Base-by-base conservation (phyloP, 2,329 filamentous ascomycete species). In the Epicoccum sorghinum region DNA sequence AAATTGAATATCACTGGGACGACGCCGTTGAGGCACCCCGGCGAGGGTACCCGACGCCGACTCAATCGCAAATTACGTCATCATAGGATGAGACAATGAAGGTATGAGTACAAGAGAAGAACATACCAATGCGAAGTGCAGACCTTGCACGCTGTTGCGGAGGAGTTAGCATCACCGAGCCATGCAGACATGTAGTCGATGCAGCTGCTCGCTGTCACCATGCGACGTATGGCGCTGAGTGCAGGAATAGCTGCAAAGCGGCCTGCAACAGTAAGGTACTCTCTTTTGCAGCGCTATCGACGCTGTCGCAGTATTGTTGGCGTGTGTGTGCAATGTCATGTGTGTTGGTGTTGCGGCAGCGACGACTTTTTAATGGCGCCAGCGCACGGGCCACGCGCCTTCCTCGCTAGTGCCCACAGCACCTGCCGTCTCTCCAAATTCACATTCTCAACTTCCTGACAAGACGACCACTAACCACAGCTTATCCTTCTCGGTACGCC, bases 61-160 rank as follows among this genome's bases (percentile, higher is more conserved):
- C 89, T 97, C 92, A 96, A 93, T 93, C 92, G 93, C 92, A 97
- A 97, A 97, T 96, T 96, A 91, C 90, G 82, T 89, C 92, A 96
- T 96, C 93, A 90, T 89, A 67, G 74, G 64, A 68, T 38, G 58
- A 43, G 45, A 46, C 29, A 32, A 32, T 52, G 27, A 7, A 14
- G 14, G 33, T 29, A 32, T 52, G 50, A 42, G 55, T 38, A 29
- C 6, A 29, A 9, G 38, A 37, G 32, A 53, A 12, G 24, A 40
- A 67, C 68, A 54, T 68, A 71, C 68, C 60, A 62, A 49, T 62
- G 14, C 44, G 25, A 35, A 22, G 27, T 42, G 42, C 30, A 56
- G 35, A 40, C 39, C 33, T 22, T 52, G 39, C 53, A 37, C 39
- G 48, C 41, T 50, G 18, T 55, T 49, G 46, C 46, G 37, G 52